A percentile compares a stretch with the other conserved stretches of the same genome.
phyloP scores from a whole-genome alignment of 2,329 filamentous ascomycete species.

The Trichoderma gracile region DNA sequence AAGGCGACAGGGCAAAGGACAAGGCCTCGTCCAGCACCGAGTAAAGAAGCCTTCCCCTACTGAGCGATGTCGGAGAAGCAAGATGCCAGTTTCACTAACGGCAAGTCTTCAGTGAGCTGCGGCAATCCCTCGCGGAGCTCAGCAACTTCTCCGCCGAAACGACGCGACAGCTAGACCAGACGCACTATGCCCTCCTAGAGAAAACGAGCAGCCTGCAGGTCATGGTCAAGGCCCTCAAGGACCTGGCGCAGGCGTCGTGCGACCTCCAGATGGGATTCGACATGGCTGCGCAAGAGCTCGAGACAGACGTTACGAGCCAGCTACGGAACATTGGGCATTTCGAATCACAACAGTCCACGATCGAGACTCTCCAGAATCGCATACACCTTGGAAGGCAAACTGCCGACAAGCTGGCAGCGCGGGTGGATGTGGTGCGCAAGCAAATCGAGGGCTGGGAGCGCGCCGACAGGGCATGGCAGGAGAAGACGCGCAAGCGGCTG shows the following conservation, averaged over 20 bases:
- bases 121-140: conserved; percentile 55
- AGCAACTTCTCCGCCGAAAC: conserved; percentile 61
- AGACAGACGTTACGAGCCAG: conserved; percentile 60
- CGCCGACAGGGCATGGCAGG: conserved; percentile 67
- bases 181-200: conserved; percentile 72
- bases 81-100: background rate
- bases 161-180: conserved; percentile 68
- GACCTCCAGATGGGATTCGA: conserved; percentile 61
- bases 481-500: conserved; percentile 63
- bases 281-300: conserved; percentile 58
- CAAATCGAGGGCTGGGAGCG: conserved; percentile 68
- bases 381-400: conserved; percentile 61
- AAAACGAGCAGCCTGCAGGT: conserved; percentile 64
- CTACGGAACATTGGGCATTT: conserved; percentile 64
- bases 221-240: conserved; percentile 64
- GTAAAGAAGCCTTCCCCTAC: conserved; percentile 31
- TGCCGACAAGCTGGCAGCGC: conserved; percentile 59
- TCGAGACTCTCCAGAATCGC: conserved; percentile 61
- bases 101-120: conserved; percentile 47
- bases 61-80: background rate
- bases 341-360: conserved; percentile 62
- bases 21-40: conserved; percentile 36
- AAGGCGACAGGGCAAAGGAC: conserved; percentile 39
- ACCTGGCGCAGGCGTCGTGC: conserved; percentile 63
- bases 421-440: conserved; percentile 64